Base-by-base conservation (phyloP, 2,329 filamentous ascomycete species). In the Hymenoscyphus fructigenus region DNA sequence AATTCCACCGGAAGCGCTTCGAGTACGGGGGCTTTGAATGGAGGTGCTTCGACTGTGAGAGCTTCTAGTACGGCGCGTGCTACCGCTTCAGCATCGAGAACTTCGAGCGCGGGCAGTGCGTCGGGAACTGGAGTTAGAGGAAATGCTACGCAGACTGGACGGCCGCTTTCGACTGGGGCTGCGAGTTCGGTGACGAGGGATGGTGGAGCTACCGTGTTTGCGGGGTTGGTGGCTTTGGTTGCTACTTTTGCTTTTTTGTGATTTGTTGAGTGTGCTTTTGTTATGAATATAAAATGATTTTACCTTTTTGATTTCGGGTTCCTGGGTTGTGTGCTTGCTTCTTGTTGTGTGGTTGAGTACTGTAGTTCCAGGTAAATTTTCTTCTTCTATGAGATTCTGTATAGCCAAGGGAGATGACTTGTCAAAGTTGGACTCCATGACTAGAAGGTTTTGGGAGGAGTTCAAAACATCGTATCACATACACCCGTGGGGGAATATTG, bases 171-270 rank as follows among this genome's bases (percentile, higher is more conserved):
- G 7, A 63, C 57, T 5, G 62, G 58, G 17, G 64, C 23, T 34
- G 62, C 59, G 2, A 41, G 32, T 14, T 53, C 36, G 32, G 20
- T 47, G 44, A 58, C 14, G 23, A 41, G n/a, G 23, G 59, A 60
- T n/a, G 59, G 41, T 50, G 63, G 47, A 3, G 62, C 20, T 14
- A 64, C 64, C 7, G 56, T 66, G 41, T 53, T 70, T 41, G 68
- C 68, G 1, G 66, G 65, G 14, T 23, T 69, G 23, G 68, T 66
- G 55, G 66, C 67, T 41, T 47, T 70, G 47, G 67, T 59, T 59
- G 68, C 64, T 41, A 67, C 65, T 47, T 41, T 70, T 58, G 44
- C 58, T 29, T 55, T 67, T 20, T 59, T 70, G 64, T 68, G 10
- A 15, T 3, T 20, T 23, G 47, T 23, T 15, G n/a, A 26, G 44